A percentile compares a stretch with the other conserved stretches of the same genome.
phyloP scores from a whole-genome alignment of 2,329 filamentous ascomycete genomes.

The Trichoderma asperellum region DNA sequence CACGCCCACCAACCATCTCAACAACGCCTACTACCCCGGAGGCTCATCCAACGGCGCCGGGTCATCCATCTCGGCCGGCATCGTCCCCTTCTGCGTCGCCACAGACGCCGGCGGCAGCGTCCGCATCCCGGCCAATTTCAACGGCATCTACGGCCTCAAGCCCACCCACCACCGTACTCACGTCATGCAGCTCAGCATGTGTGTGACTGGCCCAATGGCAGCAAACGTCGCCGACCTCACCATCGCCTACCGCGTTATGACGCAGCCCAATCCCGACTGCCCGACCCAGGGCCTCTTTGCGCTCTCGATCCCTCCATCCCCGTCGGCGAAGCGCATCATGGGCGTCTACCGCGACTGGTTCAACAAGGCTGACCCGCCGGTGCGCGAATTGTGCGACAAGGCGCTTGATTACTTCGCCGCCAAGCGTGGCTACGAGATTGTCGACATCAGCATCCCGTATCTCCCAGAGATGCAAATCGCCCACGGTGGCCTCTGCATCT shows the following conservation, averaged over 20 bases:
- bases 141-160: slow-evolving; percentile 82
- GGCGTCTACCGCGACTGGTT: slow-evolving; percentile 67
- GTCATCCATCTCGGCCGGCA: slow-evolving; percentile 69
- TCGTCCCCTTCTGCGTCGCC: slow-evolving; percentile 76
- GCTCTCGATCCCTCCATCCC: slow-evolving; percentile 52
- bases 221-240: slow-evolving; percentile 77
- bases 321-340: slow-evolving; percentile 61
- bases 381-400: slow-evolving; percentile 63
- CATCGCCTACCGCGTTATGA: slow-evolving; percentile 80
- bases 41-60: slow-evolving; percentile 79
- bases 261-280: slow-evolving; percentile 69
- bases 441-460: slow-evolving; percentile 68
- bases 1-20: slow-evolving; percentile 78
- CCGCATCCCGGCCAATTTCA: slow-evolving; percentile 74
- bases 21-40: slow-evolving; percentile 75
- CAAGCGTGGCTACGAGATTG: slow-evolving; percentile 52
- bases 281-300: slow-evolving; percentile 66
- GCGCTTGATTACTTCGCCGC: slow-evolving; percentile 63
- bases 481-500: slow-evolving; percentile 76
- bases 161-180: slow-evolving; percentile 72
- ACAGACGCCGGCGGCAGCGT: slow-evolving; percentile 78
- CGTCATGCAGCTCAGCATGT: slow-evolving; percentile 56
- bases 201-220: slow-evolving; percentile 75
- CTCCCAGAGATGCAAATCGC: slow-evolving; percentile 74
- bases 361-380: slow-evolving; percentile 59